Evolutionary conservation across 2,329 filamentous ascomycete species (phyloP).

Genomic region (Exophiala viscosa): DNA sequence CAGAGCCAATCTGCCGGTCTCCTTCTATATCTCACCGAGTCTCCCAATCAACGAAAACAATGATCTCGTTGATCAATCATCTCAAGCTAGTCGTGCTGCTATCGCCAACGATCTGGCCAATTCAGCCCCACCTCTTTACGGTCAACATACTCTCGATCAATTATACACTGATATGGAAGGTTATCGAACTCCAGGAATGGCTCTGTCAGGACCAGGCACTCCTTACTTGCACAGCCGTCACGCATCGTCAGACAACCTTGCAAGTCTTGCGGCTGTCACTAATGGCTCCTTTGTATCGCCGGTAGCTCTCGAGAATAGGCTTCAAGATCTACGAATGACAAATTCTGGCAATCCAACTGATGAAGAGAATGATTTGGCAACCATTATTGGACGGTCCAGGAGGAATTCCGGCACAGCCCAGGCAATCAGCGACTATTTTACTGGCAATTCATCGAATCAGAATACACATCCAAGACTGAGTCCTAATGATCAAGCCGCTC

Average conservation of each 20-base stretch:
- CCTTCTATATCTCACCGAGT: slow-evolving; percentile 93
- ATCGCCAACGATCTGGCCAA: slow-evolving; percentile 56
- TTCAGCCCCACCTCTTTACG: slow-evolving; percentile 87
- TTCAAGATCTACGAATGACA: slow-evolving; percentile 50
- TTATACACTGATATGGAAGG: slow-evolving; percentile 87
- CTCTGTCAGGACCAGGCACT: slow-evolving; percentile 68
- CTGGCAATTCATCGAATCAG: slow-evolving; percentile 1
- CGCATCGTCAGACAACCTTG: slow-evolving; percentile 77
- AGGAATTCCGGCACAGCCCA: slow-evolving; percentile 12
- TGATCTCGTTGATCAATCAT: slow-evolving; percentile 64
- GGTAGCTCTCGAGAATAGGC: slow-evolving; percentile 66
- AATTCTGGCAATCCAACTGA: slow-evolving; percentile 5
- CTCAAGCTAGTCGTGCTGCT: slow-evolving; percentile 46
- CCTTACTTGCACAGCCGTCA: slow-evolving; percentile 69
- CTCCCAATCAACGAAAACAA: slow-evolving; percentile 85
- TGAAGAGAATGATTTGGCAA: slow-evolving; percentile 6
- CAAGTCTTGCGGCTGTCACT: slow-evolving; percentile 52
- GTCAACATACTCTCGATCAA: slow-evolving; percentile 82
- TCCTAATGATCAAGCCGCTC: slow-evolving; percentile 10
- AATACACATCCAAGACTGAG: slow-evolving; percentile 11
- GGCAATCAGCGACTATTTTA: slow-evolving; percentile 17
- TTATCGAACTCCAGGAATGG: slow-evolving; percentile 70
- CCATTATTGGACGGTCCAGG: slow-evolving; percentile 12
- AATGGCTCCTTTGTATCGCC: slow-evolving; percentile 58
- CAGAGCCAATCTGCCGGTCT: slow-evolving; percentile 82